Conservation (phyloP, 306 rosid genomes). For the Vicia faba region DNA sequence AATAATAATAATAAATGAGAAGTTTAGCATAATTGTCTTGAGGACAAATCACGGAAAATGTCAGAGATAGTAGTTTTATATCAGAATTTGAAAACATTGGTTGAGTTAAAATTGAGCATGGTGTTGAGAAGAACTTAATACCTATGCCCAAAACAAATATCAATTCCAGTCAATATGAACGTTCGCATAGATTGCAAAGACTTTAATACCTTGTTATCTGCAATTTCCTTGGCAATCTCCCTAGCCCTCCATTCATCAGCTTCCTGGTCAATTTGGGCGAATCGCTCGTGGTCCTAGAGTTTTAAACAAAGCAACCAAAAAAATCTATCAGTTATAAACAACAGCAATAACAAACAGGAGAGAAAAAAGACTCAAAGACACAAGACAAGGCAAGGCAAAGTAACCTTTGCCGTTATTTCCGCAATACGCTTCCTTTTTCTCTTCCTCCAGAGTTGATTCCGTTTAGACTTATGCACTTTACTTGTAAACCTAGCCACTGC, state of each 20-base stretch:
- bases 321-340: constrained; percentile 8
- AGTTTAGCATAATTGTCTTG: too few species aligned
- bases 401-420: constrained; percentile 67
- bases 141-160: background rate
- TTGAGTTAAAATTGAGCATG: constrained; percentile 6
- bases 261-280: constrained; percentile 65
- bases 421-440: constrained; percentile 61
- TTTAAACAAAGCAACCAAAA: constrained; percentile 31
- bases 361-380: background rate
- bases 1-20: too few species aligned
- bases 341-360: background rate
- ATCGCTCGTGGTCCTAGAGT: constrained; percentile 56
- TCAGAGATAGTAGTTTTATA: background rate
- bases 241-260: constrained; percentile 94
- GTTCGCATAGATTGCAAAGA: constrained; percentile 1
- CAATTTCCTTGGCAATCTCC: constrained; percentile 84
- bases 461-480: constrained; percentile 56
- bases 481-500: constrained; percentile 51
- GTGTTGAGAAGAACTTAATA: background rate
- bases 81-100: constrained; percentile 9
- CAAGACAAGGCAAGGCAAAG: constrained; percentile 27
- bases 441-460: constrained; percentile 82
- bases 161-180: constrained; percentile 4
- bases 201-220: constrained; percentile 65
- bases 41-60: too few species aligned